A percentile compares a stretch with the other conserved stretches of the same genome.
Evolutionary conservation across 768 basidiomycete species (phyloP).

Genomic region (Amanita pseudoporphyria): DNA sequence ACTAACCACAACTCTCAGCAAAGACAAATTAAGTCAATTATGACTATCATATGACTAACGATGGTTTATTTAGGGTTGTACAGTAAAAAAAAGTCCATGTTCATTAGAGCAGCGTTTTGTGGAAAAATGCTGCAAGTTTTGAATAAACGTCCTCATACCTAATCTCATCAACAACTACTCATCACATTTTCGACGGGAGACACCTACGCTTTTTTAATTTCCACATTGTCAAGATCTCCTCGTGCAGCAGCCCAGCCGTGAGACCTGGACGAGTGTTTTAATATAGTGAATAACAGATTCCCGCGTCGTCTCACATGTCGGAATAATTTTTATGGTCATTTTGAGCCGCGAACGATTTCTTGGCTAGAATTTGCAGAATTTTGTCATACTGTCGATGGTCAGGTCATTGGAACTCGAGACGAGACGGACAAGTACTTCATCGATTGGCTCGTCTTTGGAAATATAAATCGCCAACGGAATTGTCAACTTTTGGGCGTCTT

Average conservation of each 20-base stretch:
- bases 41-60: no score
- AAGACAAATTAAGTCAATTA: no score
- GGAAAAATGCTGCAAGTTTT: slow-evolving; percentile 41
- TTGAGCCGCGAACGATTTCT: slow-evolving; percentile 40
- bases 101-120: slow-evolving; percentile 21
- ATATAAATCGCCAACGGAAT: slow-evolving; percentile 48
- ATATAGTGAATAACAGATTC: not conserved
- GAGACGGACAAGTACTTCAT: slow-evolving; percentile 31
- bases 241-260: slow-evolving; percentile 62
- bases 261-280: slow-evolving; percentile 24
- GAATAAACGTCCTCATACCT: slow-evolving; percentile 48
- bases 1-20: no score
- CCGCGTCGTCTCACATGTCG: slow-evolving; percentile 26
- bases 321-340: slow-evolving; percentile 41
- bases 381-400: slow-evolving; percentile 34
- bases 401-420: not conserved
- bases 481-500: slow-evolving; percentile 39
- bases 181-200: not conserved
- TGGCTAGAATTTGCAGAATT: slow-evolving; percentile 35
- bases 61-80: no score
- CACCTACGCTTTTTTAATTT: slow-evolving; percentile 46
- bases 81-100: no score
- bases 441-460: slow-evolving; percentile 47
- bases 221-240: slow-evolving; percentile 41
- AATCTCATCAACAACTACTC: not conserved